Percentiles rank a stretch among this genome's conserved stretches.
These are phyloP conservation scores for Lachnellula suecica DNA, from an alignment of 2,329 filamentous ascomycete genomes.

Conservation along the genomic window DNA sequence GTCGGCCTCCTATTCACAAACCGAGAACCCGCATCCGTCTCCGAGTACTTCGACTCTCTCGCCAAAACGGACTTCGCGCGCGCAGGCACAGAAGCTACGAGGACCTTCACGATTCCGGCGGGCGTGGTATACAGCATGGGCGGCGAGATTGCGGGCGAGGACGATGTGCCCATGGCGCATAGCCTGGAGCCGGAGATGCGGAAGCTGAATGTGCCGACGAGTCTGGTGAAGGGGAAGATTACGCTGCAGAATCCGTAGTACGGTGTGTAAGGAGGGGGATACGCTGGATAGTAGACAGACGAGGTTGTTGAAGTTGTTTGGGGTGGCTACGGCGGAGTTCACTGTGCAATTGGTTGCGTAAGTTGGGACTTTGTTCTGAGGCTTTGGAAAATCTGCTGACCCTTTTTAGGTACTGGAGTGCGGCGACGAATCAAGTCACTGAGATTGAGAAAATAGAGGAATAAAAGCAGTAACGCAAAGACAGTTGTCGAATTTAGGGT, in stretches of 20 bases:
- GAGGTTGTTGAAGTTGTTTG: slow-evolving; percentile 89
- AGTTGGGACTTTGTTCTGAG: slow-evolving; percentile 27
- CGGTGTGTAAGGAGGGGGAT: slow-evolving; percentile 81
- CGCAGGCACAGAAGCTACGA: slow-evolving; percentile 73
- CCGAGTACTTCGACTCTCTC: slow-evolving; percentile 71
- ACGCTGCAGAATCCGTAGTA: slow-evolving; percentile 55
- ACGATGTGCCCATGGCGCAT: slow-evolving; percentile 86
- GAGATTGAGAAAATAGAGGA: slow-evolving; percentile 50
- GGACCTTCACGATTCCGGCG: slow-evolving; percentile 76
- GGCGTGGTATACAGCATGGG: slow-evolving; percentile 80
- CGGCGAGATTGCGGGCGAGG: slow-evolving; percentile 74
- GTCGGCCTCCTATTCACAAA: slow-evolving; percentile 91
- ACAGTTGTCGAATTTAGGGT: slow-evolving; percentile 17
- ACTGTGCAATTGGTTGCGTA: slow-evolving; percentile 75
- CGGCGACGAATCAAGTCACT: slow-evolving; percentile 58
- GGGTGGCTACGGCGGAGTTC: slow-evolving; percentile 88
- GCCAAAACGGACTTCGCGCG: slow-evolving; percentile 85
- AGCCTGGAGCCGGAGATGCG: slow-evolving; percentile 87
- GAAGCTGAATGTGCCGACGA: slow-evolving; percentile 85
- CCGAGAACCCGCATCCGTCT: slow-evolving; percentile 65
- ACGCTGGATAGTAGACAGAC: slow-evolving; percentile 89
- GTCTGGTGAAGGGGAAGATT: slow-evolving; percentile 85
- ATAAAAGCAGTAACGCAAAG: slow-evolving; percentile 25
- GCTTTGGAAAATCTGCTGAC: slow-evolving; percentile 3
- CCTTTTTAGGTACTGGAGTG: slow-evolving; percentile 57